phyloP scores from a whole-genome alignment of 768 basidiomycete genomes.

The Boletus coccyginus region DNA sequence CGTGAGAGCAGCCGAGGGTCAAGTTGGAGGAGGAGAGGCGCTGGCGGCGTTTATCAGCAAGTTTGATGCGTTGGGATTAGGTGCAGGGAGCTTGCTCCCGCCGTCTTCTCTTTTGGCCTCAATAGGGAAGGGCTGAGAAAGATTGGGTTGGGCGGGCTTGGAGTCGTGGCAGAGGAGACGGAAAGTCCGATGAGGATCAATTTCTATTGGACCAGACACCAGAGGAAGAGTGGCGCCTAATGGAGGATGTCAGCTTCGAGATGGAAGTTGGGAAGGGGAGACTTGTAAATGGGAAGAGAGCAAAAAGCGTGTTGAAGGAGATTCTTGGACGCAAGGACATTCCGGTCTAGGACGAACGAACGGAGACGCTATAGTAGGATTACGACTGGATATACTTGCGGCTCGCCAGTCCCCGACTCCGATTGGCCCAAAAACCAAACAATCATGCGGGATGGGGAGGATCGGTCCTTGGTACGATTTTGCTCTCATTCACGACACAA shows the following conservation, averaged over 20 bases:
- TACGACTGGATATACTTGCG: not conserved
- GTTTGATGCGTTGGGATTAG: slow-evolving; percentile 71
- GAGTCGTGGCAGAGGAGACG: slow-evolving; percentile 27
- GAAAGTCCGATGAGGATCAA: slow-evolving; percentile 53
- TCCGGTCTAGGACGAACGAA: slow-evolving; percentile 8
- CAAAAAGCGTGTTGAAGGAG: slow-evolving; percentile 30
- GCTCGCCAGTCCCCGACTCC: too few relatives aligned
- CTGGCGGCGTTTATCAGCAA: slow-evolving; percentile 78
- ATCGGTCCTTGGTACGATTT: too few relatives aligned
- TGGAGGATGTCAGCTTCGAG: slow-evolving; percentile 56
- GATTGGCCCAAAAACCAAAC: too few relatives aligned
- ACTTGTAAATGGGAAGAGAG: slow-evolving; percentile 28
- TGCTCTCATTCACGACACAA: too few relatives aligned
- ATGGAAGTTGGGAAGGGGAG: slow-evolving; percentile 28
- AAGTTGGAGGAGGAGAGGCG: slow-evolving; percentile 74
- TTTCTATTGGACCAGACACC: slow-evolving; percentile 56
- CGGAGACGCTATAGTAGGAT: not conserved
- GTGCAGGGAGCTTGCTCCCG: slow-evolving; percentile 33
- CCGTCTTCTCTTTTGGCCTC: slow-evolving; percentile 19
- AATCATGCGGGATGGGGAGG: too few relatives aligned
- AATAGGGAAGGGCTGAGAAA: too few relatives aligned
- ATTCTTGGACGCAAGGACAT: slow-evolving; percentile 29
- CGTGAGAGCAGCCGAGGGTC: slow-evolving; percentile 60
- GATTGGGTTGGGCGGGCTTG: slow-evolving; percentile 19
- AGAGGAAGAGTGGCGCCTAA: slow-evolving; percentile 48